Evolutionary conservation across 768 basidiomycete species (phyloP).

Genomic region (Grammothele lineata): DNA sequence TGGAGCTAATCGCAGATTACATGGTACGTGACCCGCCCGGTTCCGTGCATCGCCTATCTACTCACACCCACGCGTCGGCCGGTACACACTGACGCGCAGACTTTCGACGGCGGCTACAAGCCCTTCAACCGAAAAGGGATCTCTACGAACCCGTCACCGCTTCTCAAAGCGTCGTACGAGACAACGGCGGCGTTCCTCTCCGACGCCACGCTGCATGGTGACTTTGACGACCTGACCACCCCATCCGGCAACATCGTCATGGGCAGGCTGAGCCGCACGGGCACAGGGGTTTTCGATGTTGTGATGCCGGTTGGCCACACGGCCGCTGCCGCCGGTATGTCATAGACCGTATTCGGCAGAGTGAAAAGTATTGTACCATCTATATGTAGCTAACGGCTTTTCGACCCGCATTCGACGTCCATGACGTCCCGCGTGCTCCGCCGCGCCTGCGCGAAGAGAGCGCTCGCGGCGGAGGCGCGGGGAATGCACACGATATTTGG

Average conservation of each 20-base stretch:
- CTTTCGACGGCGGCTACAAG: conserved; percentile 96
- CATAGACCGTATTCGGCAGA: conserved; percentile 1
- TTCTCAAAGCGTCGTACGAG: conserved; percentile 97
- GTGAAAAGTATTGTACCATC: conserved; percentile 11
- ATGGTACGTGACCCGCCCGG: conserved; percentile 62
- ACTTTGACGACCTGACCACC: conserved; percentile 88
- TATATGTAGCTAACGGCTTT: conserved; percentile 2
- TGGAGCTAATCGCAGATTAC: conserved; percentile 97
- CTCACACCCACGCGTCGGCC: neutral
- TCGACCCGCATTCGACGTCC: neutral
- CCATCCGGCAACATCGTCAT: conserved; percentile 92
- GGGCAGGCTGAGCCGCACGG: conserved; percentile 81
- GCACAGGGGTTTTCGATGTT: conserved; percentile 94
- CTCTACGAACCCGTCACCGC: conserved; percentile 87
- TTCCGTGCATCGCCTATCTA: neutral
- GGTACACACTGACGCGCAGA: no score
- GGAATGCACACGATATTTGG: no score
- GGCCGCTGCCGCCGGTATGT: conserved; percentile 2
- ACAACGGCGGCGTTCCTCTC: conserved; percentile 92
- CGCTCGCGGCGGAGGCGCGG: no score
- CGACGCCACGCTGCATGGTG: conserved; percentile 88
- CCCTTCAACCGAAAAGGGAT: conserved; percentile 98
- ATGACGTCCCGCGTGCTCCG: neutral
- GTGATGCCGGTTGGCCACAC: conserved; percentile 45
- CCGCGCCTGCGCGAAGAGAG: no score